A percentile compares a stretch with the other conserved stretches of the same genome.
phyloP scores from a whole-genome alignment of 1,284 basidiomycete genomes.

The Papiliotrema nemorosa region DNA sequence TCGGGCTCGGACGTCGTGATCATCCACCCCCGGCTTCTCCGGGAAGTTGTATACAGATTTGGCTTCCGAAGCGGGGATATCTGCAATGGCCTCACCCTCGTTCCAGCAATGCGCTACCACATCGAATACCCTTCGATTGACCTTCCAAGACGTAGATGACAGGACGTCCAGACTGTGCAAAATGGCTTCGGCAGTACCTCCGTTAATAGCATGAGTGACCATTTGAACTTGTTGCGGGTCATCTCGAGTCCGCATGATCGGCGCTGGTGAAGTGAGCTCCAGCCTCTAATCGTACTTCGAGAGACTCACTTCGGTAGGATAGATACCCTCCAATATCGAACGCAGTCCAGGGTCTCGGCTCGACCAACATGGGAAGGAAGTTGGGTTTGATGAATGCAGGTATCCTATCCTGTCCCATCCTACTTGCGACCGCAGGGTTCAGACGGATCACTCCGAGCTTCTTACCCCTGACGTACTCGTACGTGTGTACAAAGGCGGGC shows the following conservation, averaged over 20 bases:
- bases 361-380: constrained; percentile 92
- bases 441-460: constrained; percentile 88
- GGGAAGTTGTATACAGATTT: constrained; percentile 52
- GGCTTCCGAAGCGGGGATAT: constrained; percentile 64
- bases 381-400: constrained; percentile 82
- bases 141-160: constrained; percentile 84
- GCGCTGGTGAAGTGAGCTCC: constrained; percentile 50
- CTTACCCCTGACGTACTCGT: constrained; percentile 88
- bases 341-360: constrained; percentile 80
- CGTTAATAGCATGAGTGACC: constrained; percentile 69
- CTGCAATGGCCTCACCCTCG: constrained; percentile 65
- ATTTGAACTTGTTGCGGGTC: constrained; percentile 81
- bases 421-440: constrained; percentile 74
- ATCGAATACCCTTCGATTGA: constrained; percentile 75
- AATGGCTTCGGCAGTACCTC: constrained; percentile 77
- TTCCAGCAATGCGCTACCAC: constrained; percentile 81
- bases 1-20: constrained; percentile 65
- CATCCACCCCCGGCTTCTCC: constrained; percentile 59
- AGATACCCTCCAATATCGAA: constrained; percentile 82
- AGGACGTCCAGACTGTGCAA: constrained; percentile 88
- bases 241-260: constrained; percentile 90
- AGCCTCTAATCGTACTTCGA: neutral
- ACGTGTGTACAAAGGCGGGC: constrained; percentile 86
- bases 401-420: constrained; percentile 73
- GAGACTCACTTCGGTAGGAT: constrained; percentile 62